phyloP scores from a whole-genome alignment of 768 basidiomycete species.

The Rhodotorula paludigena region DNA sequence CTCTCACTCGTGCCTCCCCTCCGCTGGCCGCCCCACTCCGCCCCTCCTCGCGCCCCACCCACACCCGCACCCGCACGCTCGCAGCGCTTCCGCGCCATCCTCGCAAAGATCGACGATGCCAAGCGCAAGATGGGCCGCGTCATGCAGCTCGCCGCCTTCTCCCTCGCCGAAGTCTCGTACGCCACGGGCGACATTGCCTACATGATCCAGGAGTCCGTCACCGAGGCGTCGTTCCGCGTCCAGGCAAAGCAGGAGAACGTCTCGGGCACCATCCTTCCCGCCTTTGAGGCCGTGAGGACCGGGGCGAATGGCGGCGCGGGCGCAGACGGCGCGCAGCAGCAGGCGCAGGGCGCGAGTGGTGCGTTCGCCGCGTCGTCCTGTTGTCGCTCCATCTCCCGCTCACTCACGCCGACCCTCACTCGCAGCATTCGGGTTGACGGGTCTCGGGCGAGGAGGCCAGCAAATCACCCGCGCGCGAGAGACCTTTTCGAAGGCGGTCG shows the following conservation, averaged over 20 bases:
- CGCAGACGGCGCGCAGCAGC: neutral
- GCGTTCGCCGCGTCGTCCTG: constrained; percentile 24
- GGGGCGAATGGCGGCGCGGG: constrained; percentile 56
- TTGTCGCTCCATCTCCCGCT: too few relatives aligned
- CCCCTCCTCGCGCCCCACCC: neutral
- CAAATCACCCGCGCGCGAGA: constrained; percentile 92
- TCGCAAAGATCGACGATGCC: constrained; percentile 97
- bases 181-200: constrained; percentile 91
- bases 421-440: constrained; percentile 91
- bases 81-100: constrained; percentile 81
- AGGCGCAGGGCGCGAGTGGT: neutral
- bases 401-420: constrained; percentile 25
- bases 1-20: neutral
- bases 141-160: constrained; percentile 98
- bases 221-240: constrained; percentile 83
- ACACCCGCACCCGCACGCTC: neutral
- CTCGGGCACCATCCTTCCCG: constrained; percentile 88
- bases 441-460: constrained; percentile 92
- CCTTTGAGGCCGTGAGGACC: constrained; percentile 74
- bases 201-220: constrained; percentile 93
- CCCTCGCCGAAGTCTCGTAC: constrained; percentile 97
- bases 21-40: neutral
- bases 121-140: constrained; percentile 99
- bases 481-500: constrained; percentile 94
- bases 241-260: constrained; percentile 97